Conservation (phyloP, 2,329 filamentous ascomycete genomes). For the Bimuria novae-zelandiae region DNA sequence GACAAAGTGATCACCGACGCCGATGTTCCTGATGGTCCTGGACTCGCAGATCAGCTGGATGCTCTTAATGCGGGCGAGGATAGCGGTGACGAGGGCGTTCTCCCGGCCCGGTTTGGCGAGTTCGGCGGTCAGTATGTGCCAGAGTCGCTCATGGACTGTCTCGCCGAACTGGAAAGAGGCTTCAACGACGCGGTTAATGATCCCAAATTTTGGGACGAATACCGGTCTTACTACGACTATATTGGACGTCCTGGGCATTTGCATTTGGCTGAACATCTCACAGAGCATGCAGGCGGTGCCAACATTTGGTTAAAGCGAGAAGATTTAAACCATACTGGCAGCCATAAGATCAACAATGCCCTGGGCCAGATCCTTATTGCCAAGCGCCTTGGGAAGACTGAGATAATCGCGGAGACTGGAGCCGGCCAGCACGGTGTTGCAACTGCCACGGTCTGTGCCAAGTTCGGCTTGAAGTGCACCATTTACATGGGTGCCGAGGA, state of each 20-base stretch:
- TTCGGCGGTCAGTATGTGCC: slow-evolving; percentile 98
- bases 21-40: slow-evolving; percentile 61
- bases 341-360: slow-evolving; percentile 99
- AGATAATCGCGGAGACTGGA: slow-evolving; percentile 97
- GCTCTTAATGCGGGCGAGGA: slow-evolving; percentile 70
- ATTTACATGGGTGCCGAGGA: slow-evolving; percentile 99
- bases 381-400: slow-evolving; percentile 84
- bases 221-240: slow-evolving; percentile 92
- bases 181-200: slow-evolving; percentile 89
- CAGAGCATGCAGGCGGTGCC: slow-evolving; percentile 85
- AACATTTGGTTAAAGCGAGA: slow-evolving; percentile 98
- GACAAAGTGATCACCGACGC: slow-evolving; percentile 68
- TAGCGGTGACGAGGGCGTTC: slow-evolving; percentile 51
- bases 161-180: slow-evolving; percentile 85
- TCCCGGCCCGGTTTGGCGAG: slow-evolving; percentile 88
- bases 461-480: slow-evolving; percentile 97
- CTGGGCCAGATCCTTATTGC: slow-evolving; percentile 91
- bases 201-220: slow-evolving; percentile 95
- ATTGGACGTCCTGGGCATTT: slow-evolving; percentile 94
- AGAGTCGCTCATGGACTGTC: slow-evolving; percentile 95
- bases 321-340: slow-evolving; percentile 96
- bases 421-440: slow-evolving; percentile 98
- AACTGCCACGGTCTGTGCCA: slow-evolving; percentile 95
- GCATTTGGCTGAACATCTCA: slow-evolving; percentile 85
- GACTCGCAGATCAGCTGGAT: slow-evolving; percentile 81